Conservation (phyloP, 169 alveolate genomes). For the Perkinsus olseni region DNA sequence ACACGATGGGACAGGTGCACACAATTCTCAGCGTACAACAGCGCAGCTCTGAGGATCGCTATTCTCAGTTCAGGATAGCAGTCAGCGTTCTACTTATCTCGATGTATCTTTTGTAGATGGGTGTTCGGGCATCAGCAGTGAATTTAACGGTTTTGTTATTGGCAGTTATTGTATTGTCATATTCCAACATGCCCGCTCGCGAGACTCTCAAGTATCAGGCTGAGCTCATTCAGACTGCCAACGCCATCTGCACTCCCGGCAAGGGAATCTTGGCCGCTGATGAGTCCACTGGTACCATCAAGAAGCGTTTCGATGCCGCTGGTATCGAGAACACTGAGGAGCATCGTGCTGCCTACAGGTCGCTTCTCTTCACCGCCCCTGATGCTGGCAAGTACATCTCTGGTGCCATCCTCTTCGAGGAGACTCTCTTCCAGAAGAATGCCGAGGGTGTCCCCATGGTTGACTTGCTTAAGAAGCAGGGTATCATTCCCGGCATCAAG, state of each 20-base stretch:
- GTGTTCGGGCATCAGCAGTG: not conserved
- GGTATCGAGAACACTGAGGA: conserved; percentile 89
- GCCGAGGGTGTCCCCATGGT: conserved; percentile 73
- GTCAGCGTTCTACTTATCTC: not conserved
- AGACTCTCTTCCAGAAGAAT: conserved; percentile 89
- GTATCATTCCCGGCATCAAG: conserved; percentile 95
- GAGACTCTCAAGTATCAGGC: not conserved
- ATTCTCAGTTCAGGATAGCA: not conserved
- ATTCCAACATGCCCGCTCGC: not conserved
- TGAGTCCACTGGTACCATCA: conserved; percentile 92
- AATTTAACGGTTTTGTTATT: not conserved
- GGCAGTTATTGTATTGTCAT: not conserved
- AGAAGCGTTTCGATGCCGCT: conserved; percentile 38
- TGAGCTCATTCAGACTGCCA: conserved; percentile 39
- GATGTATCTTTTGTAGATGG: not conserved
- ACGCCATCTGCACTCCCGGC: conserved; percentile 57
- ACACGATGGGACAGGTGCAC: not conserved
- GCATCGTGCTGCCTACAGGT: conserved; percentile 91
- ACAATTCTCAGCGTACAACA: not conserved
- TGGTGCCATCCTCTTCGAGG: conserved; percentile 97
- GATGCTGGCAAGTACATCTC: conserved; percentile 85
- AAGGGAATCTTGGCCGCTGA: conserved; percentile 99
- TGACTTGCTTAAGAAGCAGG: conserved; percentile 72
- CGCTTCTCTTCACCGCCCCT: conserved; percentile 83
- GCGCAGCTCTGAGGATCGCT: not conserved